Base-by-base conservation (phyloP, 352 stramenopile genomes). In the Pythium grandisporangium region DNA sequence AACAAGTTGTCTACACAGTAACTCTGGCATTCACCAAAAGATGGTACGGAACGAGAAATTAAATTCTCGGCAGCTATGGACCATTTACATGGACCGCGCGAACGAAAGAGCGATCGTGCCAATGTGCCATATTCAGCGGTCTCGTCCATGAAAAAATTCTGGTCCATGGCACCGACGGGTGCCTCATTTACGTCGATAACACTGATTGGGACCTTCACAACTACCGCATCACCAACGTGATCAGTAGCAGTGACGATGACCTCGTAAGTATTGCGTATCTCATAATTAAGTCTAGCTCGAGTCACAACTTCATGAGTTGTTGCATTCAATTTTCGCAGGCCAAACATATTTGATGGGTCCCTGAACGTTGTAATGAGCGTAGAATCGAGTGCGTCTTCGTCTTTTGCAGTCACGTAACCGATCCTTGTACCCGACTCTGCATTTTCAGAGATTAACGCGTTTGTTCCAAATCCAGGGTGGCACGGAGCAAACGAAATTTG, bases 131-230 rank as follows among this genome's bases (percentile, higher is more conserved):
- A 25, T 4, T 16, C 48, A 3, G 35, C 43, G 35, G 48, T 25
- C 30, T 63, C 54, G 6, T 51, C 45, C 29, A 66, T 51, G 33
- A 66, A 62, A 17, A 66, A 24, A 16, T 55, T 41, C 41, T 66
- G 57, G 10, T 27, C 27, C 6, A 35, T 3, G 5, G 10, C 19
- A 6, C 62, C 27, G 10, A 38, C 11, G 1, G 57, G 57, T 6
- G 42, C 25, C 25, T 66, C 57, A 19, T 58, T 55, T 2, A 62
- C 48, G 26, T 66, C 53, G 5, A 43, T 14, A 2, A 66, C 49
- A 5, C 29, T 26, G 4, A 62, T 0, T 10, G 41, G 14, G 0
- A 61, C 13, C 6, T 37, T 27, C 0, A 55, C 36, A 11, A 35
- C 17, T 23, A 38, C 45, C 17, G 49, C 29, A 21, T 42, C 52